These are phyloP conservation scores for Podospora pseudoanserina DNA, from an alignment of 495 filamentous ascomycete genomes.

Conservation along the genomic window DNA sequence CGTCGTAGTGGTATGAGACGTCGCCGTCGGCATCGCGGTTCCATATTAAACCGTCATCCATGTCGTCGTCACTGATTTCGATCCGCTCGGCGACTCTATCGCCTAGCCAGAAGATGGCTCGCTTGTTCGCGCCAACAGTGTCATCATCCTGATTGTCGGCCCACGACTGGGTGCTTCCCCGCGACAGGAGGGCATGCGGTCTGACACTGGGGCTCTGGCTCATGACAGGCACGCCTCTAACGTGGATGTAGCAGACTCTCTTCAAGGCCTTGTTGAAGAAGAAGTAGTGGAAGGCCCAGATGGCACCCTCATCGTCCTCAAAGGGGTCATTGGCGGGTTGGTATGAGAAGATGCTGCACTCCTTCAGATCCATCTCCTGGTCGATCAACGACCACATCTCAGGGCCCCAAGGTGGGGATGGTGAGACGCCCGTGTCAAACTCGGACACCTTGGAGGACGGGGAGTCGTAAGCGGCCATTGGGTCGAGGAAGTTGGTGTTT, in stretches of 20 bases:
- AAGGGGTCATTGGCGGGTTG: constrained; percentile 79
- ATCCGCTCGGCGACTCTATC: constrained; percentile 50
- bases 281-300: constrained; percentile 95
- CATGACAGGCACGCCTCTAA: constrained; percentile 79
- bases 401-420: constrained; percentile 64
- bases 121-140: constrained; percentile 59
- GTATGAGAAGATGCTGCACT: constrained; percentile 84
- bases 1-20: constrained; percentile 50
- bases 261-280: constrained; percentile 93
- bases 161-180: constrained; percentile 10
- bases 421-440: constrained; percentile 30
- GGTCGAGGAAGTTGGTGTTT: constrained; percentile 28
- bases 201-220: constrained; percentile 57
- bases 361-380: constrained; percentile 82
- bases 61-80: constrained; percentile 41
- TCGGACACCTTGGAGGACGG: constrained; percentile 25
- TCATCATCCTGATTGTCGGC: constrained; percentile 13
- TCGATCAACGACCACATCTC: constrained; percentile 87
- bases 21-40: constrained; percentile 52
- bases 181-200: constrained; percentile 27
- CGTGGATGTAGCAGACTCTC: constrained; percentile 90
- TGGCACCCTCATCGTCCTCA: constrained; percentile 82
- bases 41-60: constrained; percentile 44
- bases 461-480: constrained; percentile 24
- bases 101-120: constrained; percentile 80